phyloP scores from a whole-genome alignment of 2,329 filamentous ascomycete species.

The Pleoardoris graminearum region DNA sequence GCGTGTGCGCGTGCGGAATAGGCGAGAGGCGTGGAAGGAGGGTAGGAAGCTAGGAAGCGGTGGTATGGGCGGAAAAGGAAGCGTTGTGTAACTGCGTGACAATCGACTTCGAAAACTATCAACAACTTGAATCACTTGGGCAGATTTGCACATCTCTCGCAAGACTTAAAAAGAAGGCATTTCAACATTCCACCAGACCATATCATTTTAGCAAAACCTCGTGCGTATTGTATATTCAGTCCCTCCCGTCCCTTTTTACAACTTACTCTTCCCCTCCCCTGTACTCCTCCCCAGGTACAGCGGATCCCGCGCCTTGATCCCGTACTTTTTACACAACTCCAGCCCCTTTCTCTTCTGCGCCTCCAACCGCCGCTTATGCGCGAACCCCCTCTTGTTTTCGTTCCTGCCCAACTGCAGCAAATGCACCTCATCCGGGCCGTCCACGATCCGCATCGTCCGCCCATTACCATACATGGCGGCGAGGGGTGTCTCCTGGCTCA shows the following conservation, averaged over 20 bases:
- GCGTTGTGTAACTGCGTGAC: no score
- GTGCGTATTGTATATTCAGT: no score
- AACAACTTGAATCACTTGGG: no score
- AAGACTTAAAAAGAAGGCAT: no score
- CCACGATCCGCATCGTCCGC: constrained; percentile 81
- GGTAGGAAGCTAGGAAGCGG: no score
- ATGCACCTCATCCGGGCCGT: constrained; percentile 94
- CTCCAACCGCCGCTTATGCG: constrained; percentile 64
- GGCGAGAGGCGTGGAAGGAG: no score
- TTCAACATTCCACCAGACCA: no score
- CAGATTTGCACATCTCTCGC: no score
- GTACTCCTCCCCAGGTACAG: constrained; percentile 48
- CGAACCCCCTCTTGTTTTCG: constrained; percentile 71
- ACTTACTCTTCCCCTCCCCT: constrained; percentile 45
- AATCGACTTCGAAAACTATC: no score
- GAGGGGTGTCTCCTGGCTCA: constrained; percentile 92
- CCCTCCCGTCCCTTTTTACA: constrained; percentile 40
- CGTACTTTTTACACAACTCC: constrained; percentile 66
- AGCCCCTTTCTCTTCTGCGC: constrained; percentile 67
- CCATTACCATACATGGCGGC: constrained; percentile 75
- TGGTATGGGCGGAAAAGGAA: no score
- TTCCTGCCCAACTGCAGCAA: constrained; percentile 75
- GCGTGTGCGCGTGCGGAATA: no score
- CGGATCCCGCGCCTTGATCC: constrained; percentile 48
- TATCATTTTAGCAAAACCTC: no score